Percentiles rank a stretch among this genome's conserved stretches.
Conservation (phyloP, 2,329 filamentous ascomycete species). For the Fusarium nelsonii region DNA sequence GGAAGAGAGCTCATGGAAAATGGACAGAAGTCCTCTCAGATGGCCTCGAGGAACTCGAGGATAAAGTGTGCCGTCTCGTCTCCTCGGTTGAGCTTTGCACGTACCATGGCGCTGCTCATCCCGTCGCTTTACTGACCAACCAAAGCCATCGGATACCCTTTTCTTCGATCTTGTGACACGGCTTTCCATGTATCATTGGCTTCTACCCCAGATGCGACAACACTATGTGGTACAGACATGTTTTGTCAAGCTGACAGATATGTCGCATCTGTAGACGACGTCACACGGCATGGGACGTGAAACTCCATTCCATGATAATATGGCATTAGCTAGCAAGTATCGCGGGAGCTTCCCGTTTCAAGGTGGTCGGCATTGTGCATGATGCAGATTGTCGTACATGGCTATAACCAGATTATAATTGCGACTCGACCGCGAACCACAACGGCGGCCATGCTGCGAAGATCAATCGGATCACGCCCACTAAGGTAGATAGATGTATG, state of each 20-base stretch:
- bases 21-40: neutral
- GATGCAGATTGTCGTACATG: neutral
- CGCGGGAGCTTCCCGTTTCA: slow-evolving; percentile 16
- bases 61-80: neutral
- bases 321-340: neutral
- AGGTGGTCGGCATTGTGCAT: slow-evolving; percentile 20
- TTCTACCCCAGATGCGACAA: slow-evolving; percentile 28
- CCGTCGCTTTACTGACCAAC: slow-evolving; percentile 29
- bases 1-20: neutral
- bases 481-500: too few species aligned
- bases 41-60: neutral
- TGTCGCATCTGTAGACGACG: slow-evolving; percentile 15
- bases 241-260: slow-evolving; percentile 42
- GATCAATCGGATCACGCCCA: neutral
- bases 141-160: neutral
- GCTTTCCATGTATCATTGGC: slow-evolving; percentile 26
- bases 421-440: neutral
- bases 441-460: slow-evolving; percentile 17
- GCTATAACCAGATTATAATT: neutral
- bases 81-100: neutral
- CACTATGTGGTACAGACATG: slow-evolving; percentile 14
- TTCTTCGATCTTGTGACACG: slow-evolving; percentile 21
- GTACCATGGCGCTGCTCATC: neutral
- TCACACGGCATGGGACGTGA: slow-evolving; percentile 1
- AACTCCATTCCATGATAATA: slow-evolving; percentile 4